phyloP scores from a whole-genome alignment of 805 yeast species.

The Kodamaea hsintzibuensis region DNA sequence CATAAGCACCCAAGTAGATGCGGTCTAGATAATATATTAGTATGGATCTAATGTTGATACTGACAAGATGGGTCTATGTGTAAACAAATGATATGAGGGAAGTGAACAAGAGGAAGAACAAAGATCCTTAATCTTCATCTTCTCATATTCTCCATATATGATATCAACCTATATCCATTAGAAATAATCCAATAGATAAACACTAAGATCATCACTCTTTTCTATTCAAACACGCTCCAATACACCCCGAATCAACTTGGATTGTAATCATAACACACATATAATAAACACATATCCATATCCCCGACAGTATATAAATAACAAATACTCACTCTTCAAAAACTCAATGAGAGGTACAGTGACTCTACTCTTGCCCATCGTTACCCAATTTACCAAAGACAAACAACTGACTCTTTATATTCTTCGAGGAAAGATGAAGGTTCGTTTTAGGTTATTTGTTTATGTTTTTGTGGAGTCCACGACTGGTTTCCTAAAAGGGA shows the following conservation, averaged over 20 bases:
- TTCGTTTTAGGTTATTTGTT: background rate
- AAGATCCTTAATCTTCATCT: too few species aligned
- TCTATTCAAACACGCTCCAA: background rate
- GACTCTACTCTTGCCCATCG: constrained; percentile 19
- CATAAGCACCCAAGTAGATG: constrained; percentile 89
- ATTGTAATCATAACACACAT: too few species aligned
- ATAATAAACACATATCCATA: too few species aligned
- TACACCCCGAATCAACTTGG: too few species aligned
- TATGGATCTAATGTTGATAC: too few species aligned
- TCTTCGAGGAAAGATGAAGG: background rate
- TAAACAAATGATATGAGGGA: too few species aligned
- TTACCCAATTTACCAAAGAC: background rate
- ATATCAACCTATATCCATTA: too few species aligned
- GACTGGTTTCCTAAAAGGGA: background rate
- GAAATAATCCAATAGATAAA: too few species aligned
- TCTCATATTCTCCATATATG: too few species aligned
- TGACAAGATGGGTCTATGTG: too few species aligned
- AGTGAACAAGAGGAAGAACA: too few species aligned
- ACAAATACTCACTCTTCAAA: constrained; percentile 39
- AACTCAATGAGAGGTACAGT: constrained; percentile 44
- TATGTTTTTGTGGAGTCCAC: constrained; percentile 6
- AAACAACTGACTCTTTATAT: background rate
- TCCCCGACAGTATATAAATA: too few species aligned
- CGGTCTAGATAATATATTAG: constrained; percentile 45
- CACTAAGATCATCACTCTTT: background rate